Evolutionary conservation across 2,329 filamentous ascomycete species (phyloP).

Genomic region (Aureobasidium sp.): DNA sequence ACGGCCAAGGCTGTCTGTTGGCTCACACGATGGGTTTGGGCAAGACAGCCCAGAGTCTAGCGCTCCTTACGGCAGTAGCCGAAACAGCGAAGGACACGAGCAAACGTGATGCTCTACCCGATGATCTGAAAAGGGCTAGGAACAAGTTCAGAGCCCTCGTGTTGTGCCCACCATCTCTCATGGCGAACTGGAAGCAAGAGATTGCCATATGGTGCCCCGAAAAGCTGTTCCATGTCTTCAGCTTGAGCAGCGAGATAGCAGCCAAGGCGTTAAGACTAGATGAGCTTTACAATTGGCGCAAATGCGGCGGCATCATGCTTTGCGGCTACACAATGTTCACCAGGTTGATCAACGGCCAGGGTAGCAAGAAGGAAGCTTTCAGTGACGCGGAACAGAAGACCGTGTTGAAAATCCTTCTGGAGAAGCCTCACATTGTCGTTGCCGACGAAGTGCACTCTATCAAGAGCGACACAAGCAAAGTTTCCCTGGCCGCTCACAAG

Average conservation of each 20-base stretch:
- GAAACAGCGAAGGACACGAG: slow-evolving; percentile 54
- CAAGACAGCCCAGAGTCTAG: slow-evolving; percentile 84
- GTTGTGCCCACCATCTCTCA: slow-evolving; percentile 64
- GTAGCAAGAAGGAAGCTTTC: slow-evolving; percentile 38
- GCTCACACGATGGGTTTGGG: slow-evolving; percentile 89
- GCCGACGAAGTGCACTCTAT: slow-evolving; percentile 79
- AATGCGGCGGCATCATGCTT: slow-evolving; percentile 62
- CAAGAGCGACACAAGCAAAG: slow-evolving; percentile 54
- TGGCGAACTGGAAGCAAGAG: slow-evolving; percentile 80
- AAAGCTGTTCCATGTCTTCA: slow-evolving; percentile 47
- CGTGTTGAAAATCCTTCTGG: slow-evolving; percentile 42
- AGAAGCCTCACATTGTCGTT: slow-evolving; percentile 63
- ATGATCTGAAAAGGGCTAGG: slow-evolving; percentile 37
- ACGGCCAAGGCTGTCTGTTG: slow-evolving; percentile 66
- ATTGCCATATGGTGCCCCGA: slow-evolving; percentile 55
- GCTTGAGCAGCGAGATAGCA: slow-evolving; percentile 17
- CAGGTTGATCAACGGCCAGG: slow-evolving; percentile 27
- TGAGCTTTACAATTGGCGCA: slow-evolving; percentile 51
- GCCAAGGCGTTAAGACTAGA: slow-evolving; percentile 31
- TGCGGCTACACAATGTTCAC: slow-evolving; percentile 65
- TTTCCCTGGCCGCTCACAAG: slow-evolving; percentile 45
- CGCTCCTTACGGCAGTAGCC: slow-evolving; percentile 64
- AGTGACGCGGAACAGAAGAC: slow-evolving; percentile 40
- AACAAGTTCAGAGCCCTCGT: slow-evolving; percentile 56
- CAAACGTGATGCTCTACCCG: slow-evolving; percentile 60